A percentile compares a stretch with the other conserved stretches of the same genome.
Evolutionary conservation across 179 eudicot genomes (phyloP).

Genomic region (Beta macrorhiza): DNA sequence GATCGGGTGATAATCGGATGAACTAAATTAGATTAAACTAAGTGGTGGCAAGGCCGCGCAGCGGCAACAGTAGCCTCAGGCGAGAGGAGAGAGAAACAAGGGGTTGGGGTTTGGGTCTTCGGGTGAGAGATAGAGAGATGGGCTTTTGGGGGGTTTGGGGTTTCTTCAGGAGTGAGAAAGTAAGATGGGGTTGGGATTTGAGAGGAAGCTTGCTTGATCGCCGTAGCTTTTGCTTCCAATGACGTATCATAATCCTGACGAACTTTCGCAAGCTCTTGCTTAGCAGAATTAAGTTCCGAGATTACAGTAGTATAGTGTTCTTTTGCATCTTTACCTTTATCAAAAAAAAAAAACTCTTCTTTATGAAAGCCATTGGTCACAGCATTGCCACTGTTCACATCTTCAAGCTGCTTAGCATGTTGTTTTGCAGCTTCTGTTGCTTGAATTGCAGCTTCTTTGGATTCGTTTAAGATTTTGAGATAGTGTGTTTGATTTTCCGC

Average conservation of each 20-base stretch:
- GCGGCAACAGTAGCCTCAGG: no score
- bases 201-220: conserved; percentile 40
- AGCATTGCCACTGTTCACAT: conserved; percentile 34
- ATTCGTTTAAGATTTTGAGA: conserved; percentile 53
- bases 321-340: conserved; percentile 33
- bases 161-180: no score
- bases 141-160: no score
- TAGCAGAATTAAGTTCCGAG: conserved; percentile 64
- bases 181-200: no score
- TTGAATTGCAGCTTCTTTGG: conserved; percentile 58
- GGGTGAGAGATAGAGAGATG: no score
- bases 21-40: no score
- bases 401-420: conserved; percentile 57
- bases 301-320: conserved; percentile 46
- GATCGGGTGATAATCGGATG: no score
- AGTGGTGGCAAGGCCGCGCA: no score
- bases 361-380: conserved; percentile 38
- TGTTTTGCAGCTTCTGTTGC: conserved; percentile 56
- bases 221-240: conserved; percentile 49
- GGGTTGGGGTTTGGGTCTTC: no score
- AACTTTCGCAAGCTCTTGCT: conserved; percentile 63
- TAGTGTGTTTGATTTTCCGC: conserved; percentile 52
- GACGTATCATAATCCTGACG: conserved; percentile 58
- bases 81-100: no score
- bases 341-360: conserved; percentile 28